phyloP scores from a whole-genome alignment of 352 stramenopile genomes.

The Phytophthora colocasiae region DNA sequence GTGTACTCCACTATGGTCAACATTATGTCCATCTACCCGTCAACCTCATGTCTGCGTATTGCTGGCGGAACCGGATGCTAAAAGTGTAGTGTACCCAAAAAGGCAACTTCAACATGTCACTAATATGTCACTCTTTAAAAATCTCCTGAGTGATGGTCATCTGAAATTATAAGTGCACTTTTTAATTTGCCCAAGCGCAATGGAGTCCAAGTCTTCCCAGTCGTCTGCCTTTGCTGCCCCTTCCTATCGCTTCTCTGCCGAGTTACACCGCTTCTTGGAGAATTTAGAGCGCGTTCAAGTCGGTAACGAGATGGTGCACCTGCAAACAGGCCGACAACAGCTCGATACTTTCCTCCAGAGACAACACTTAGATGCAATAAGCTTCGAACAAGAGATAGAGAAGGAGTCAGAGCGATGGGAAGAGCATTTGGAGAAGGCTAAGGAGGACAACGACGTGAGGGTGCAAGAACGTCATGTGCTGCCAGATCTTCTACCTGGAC shows the following conservation, averaged over 20 bases:
- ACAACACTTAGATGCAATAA: conserved; percentile 37
- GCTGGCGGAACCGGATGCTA: conserved; percentile 43
- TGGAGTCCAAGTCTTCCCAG: conserved; percentile 3
- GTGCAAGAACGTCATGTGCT: conserved; percentile 53
- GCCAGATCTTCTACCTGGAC: conserved; percentile 40
- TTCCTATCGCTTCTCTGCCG: conserved; percentile 43
- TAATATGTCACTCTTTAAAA: conserved; percentile 8
- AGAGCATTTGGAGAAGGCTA: conserved; percentile 49
- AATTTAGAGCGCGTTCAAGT: conserved; percentile 28
- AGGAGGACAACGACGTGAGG: conserved; percentile 40
- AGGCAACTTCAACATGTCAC: conserved; percentile 25
- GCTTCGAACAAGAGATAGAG: conserved; percentile 46
- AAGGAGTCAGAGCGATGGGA: conserved; percentile 52
- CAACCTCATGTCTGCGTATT: conserved; percentile 38
- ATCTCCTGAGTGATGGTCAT: conserved; percentile 18
- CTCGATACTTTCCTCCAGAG: conserved; percentile 58
- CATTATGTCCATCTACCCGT: conserved; percentile 44
- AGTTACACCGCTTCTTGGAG: conserved; percentile 47
- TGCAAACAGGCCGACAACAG: conserved; percentile 55
- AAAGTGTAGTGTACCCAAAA: neutral
- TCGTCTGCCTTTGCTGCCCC: conserved; percentile 49
- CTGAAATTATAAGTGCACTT: conserved; percentile 11
- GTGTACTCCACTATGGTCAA: conserved; percentile 42
- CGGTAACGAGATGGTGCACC: conserved; percentile 45
- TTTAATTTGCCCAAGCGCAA: conserved; percentile 19